Evolutionary conservation across 306 rosid species (phyloP).

Genomic region (Acacia acuminata): DNA sequence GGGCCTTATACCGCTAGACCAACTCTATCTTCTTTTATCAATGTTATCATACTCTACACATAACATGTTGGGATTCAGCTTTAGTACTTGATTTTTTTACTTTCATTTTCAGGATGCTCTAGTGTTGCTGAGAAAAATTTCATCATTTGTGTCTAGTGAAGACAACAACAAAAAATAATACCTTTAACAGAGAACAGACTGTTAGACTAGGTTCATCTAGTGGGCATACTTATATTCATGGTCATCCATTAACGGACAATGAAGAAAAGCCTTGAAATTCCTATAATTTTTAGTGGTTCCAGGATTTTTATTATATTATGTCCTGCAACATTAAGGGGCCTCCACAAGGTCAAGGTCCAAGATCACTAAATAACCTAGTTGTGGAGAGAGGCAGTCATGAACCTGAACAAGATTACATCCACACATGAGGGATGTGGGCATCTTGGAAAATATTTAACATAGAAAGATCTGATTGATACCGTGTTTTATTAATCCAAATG

Average conservation of each 20-base stretch:
- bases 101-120: neutral
- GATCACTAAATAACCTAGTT: too few species aligned
- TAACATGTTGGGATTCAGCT: neutral
- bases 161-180: slow-evolving; percentile 3
- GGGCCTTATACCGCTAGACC: too few species aligned
- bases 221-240: neutral
- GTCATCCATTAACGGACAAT: neutral
- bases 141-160: neutral
- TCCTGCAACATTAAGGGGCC: neutral
- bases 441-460: neutral
- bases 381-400: too few species aligned
- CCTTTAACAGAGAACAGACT: neutral
- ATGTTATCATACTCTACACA: neutral
- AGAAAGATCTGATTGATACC: neutral
- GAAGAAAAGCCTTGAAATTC: neutral
- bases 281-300: neutral
- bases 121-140: neutral
- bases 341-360: neutral
- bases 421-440: neutral
- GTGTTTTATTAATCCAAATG: slow-evolving; percentile 5
- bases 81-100: neutral
- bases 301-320: neutral
- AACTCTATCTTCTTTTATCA: neutral
- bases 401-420: neutral
- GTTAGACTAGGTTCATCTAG: neutral